Evolutionary conservation across 345 rosid species (phyloP).

Genomic region (Eucalyptus brandiana): DNA sequence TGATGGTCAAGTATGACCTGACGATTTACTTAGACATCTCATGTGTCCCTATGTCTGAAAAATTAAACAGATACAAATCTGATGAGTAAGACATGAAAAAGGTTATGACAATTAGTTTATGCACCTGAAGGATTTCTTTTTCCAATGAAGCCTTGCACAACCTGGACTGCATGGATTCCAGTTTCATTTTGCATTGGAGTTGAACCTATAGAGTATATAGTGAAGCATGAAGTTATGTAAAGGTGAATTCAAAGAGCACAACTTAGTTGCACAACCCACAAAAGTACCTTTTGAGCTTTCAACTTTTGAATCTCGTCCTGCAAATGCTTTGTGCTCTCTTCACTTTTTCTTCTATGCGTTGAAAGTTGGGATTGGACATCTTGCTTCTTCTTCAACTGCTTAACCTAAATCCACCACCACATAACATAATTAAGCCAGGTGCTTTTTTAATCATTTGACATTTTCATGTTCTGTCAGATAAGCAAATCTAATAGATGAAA

Average conservation of each 20-base stretch:
- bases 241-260: slow-evolving; percentile 50
- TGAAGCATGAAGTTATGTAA: slow-evolving; percentile 7
- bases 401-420: slow-evolving; percentile 22
- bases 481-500: neutral
- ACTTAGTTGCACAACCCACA: neutral
- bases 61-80: neutral
- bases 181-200: slow-evolving; percentile 82
- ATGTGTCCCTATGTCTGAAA: neutral
- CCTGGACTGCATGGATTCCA: slow-evolving; percentile 76
- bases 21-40: neutral
- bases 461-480: neutral
- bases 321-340: slow-evolving; percentile 25
- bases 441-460: neutral
- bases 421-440: neutral
- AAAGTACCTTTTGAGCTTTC: slow-evolving; percentile 70
- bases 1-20: neutral
- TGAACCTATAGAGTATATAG: slow-evolving; percentile 43
- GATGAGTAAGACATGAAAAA: neutral
- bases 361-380: slow-evolving; percentile 41
- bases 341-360: slow-evolving; percentile 40
- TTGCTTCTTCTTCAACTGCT: slow-evolving; percentile 55
- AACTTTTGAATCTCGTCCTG: slow-evolving; percentile 61
- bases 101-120: neutral
- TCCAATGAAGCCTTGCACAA: slow-evolving; percentile 53
- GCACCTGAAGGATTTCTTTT: slow-evolving; percentile 90